These are phyloP conservation scores for Kwoniella dejecticola DNA, from an alignment of 768 basidiomycete genomes.

Conservation along the genomic window DNA sequence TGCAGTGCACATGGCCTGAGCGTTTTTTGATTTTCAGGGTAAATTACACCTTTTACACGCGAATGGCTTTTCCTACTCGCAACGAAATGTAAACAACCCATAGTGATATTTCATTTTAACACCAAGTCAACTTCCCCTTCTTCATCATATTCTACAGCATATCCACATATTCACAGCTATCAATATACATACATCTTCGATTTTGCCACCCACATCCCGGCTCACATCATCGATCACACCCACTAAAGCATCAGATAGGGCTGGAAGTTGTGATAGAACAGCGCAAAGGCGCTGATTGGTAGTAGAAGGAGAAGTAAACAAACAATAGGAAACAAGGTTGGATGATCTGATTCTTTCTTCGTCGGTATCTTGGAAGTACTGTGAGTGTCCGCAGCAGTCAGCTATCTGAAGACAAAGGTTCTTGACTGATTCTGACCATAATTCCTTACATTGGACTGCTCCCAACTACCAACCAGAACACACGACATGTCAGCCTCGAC, in stretches of 20 bases:
- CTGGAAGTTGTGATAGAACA: not conserved
- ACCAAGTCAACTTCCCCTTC: not conserved
- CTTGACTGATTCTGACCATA: not conserved
- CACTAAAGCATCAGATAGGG: not conserved
- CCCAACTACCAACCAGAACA: not conserved
- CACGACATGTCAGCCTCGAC: constrained; percentile 22
- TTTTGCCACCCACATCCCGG: constrained; percentile 6
- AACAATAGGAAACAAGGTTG: constrained; percentile 11
- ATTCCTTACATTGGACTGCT: no score
- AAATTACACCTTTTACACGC: constrained; percentile 7
- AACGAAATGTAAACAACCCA: constrained; percentile 19
- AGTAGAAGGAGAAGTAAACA: not conserved
- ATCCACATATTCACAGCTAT: not conserved
- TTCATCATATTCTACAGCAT: not conserved
- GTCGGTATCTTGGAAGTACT: not conserved
- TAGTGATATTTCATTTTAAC: constrained; percentile 15
- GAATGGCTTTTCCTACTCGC: constrained; percentile 12
- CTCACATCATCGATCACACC: not conserved
- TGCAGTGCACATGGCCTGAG: not conserved
- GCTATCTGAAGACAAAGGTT: no score
- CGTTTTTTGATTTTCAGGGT: constrained; percentile 23
- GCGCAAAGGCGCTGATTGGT: constrained; percentile 2
- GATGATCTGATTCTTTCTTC: constrained; percentile 13
- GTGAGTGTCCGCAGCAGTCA: not conserved
- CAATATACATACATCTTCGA: no score